Evolutionary conservation across 768 basidiomycete species (phyloP).

Genomic region (Favolaschia claudopus): DNA sequence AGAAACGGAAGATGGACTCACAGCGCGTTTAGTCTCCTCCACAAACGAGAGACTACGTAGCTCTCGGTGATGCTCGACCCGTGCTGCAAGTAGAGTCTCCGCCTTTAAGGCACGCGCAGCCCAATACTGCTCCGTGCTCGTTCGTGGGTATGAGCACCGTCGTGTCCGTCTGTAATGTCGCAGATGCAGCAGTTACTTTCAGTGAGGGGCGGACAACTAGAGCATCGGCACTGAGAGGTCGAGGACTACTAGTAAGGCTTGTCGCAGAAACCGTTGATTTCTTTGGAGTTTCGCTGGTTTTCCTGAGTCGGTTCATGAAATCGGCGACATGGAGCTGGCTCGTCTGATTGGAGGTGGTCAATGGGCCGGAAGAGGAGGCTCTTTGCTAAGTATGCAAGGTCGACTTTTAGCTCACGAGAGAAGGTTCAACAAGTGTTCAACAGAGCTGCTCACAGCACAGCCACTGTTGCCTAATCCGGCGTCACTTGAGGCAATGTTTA

Average conservation of each 20-base stretch:
- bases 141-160: slow-evolving; percentile 13
- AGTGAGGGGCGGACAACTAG: slow-evolving; percentile 12
- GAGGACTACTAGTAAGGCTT: too few species aligned
- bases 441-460: too few species aligned
- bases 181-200: slow-evolving; percentile 4
- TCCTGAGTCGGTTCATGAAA: slow-evolving; percentile 23
- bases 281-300: slow-evolving; percentile 8
- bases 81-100: slow-evolving; percentile 64
- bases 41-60: slow-evolving; percentile 47
- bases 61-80: slow-evolving; percentile 57
- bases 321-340: neutral
- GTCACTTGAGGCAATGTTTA: too few species aligned
- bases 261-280: too few species aligned
- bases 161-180: slow-evolving; percentile 12
- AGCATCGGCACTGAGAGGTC: slow-evolving; percentile 1
- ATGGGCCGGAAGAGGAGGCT: too few species aligned
- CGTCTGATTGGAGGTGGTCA: too few species aligned
- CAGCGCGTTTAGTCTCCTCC: slow-evolving; percentile 57
- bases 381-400: too few species aligned
- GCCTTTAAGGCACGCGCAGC: slow-evolving; percentile 70
- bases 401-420: too few species aligned
- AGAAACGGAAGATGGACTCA: slow-evolving; percentile 34
- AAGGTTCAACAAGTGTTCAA: too few species aligned
- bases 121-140: slow-evolving; percentile 66
- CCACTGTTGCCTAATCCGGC: too few species aligned